Percentiles rank a stretch among this genome's conserved stretches.
These are phyloP conservation scores for Citrus glauca DNA, from an alignment of 345 rosid genomes.

Conservation along the genomic window DNA sequence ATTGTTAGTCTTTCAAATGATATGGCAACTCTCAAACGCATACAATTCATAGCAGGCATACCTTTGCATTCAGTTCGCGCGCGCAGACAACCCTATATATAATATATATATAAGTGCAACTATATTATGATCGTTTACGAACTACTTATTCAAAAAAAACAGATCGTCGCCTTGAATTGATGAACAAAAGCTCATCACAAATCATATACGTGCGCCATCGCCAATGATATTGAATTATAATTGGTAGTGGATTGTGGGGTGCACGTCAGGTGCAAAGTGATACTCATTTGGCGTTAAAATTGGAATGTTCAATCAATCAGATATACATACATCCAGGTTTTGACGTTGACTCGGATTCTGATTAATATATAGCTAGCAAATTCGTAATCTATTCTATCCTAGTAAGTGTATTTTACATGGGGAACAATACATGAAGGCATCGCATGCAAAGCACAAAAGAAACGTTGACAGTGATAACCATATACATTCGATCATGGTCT, in stretches of 20 bases:
- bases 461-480: background rate
- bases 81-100: too few relatives aligned
- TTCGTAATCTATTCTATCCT: background rate
- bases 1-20: background rate
- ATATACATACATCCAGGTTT: background rate
- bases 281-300: background rate
- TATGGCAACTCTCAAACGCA: background rate
- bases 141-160: background rate
- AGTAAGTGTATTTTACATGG: background rate
- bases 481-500: too few relatives aligned
- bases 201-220: background rate
- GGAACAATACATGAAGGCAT: background rate
- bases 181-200: background rate
- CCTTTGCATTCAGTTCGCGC: too few relatives aligned
- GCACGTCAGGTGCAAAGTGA: slow-evolving; percentile 5
- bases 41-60: background rate
- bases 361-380: background rate
- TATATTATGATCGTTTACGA: too few relatives aligned
- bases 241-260: background rate
- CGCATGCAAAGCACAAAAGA: background rate
- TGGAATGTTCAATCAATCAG: background rate
- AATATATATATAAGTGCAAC: too few relatives aligned
- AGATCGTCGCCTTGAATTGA: background rate
- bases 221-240: background rate
- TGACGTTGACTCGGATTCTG: background rate